phyloP scores from a whole-genome alignment of 2,329 filamentous ascomycete genomes.

The Diplodia corticola region DNA sequence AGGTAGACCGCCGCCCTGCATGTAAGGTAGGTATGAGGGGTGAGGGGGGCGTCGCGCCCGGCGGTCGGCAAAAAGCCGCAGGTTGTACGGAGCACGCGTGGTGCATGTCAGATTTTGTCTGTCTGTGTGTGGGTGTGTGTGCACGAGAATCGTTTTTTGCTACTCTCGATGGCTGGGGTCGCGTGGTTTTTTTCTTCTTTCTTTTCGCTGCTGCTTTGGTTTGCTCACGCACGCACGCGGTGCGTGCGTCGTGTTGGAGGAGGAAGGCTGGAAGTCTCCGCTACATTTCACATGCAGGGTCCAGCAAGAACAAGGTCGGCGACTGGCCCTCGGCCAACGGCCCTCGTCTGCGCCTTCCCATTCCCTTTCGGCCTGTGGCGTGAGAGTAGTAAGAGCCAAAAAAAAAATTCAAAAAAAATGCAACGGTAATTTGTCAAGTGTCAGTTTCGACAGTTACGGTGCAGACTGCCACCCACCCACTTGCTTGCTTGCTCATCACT shows the following conservation, averaged over 20 bases:
- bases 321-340: no score
- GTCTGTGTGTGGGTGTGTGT: no score
- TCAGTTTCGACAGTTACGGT: not conserved
- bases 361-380: not conserved
- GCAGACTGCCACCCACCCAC: not conserved
- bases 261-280: no score
- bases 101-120: not conserved
- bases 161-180: not conserved
- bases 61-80: not conserved
- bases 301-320: no score
- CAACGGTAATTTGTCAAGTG: slow-evolving; percentile 11
- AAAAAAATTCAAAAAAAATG: no score
- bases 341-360: not conserved
- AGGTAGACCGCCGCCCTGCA: not conserved
- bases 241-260: no score
- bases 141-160: not conserved
- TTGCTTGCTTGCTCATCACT: not conserved
- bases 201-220: not conserved
- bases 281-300: slow-evolving; percentile 6
- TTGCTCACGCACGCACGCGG: not conserved
- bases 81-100: not conserved
- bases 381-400: not conserved
- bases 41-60: no score
- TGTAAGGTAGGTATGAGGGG: not conserved
- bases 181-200: not conserved